A percentile compares a stretch with the other conserved stretches of the same genome.
Conservation (phyloP, 2,329 filamentous ascomycete species). For the Phoma herbarum region DNA sequence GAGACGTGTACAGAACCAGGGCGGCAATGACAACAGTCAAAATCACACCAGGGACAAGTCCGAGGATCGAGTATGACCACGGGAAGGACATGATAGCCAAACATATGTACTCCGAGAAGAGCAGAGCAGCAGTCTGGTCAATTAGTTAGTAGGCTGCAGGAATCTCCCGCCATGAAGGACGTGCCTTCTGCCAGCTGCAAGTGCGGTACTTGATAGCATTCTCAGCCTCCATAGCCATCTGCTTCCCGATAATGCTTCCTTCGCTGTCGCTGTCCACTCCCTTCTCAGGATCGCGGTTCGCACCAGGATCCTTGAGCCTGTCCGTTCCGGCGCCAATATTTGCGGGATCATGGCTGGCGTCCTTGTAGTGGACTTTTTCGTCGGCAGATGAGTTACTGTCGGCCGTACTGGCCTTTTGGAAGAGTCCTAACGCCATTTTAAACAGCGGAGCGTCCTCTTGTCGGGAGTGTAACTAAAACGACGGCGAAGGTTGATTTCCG, state of each 20-base stretch:
- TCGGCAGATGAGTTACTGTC: conserved; percentile 28
- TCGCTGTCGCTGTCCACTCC: conserved; percentile 45
- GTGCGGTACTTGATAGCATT: conserved; percentile 90
- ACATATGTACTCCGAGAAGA: conserved; percentile 97
- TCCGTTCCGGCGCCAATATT: conserved; percentile 33
- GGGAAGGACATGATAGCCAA: conserved; percentile 95
- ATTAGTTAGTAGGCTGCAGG: conserved; percentile 21
- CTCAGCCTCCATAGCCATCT: conserved; percentile 78
- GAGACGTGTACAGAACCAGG: conserved; percentile 83
- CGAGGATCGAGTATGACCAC: conserved; percentile 88
- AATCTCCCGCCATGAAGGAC: not conserved
- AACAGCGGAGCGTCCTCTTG: conserved; percentile 56
- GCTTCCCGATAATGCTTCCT: conserved; percentile 64
- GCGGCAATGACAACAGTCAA: conserved; percentile 80
- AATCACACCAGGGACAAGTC: conserved; percentile 86
- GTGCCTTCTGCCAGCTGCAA: conserved; percentile 89
- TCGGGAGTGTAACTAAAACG: conserved; percentile 53
- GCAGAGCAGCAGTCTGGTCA: conserved; percentile 77
- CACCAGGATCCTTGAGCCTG: conserved; percentile 53
- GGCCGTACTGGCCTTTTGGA: conserved; percentile 33
- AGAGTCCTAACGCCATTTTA: conserved; percentile 62
- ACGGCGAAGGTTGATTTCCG: conserved; percentile 40
- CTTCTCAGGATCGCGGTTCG: conserved; percentile 32
- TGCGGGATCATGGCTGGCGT: conserved; percentile 44
- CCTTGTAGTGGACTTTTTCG: conserved; percentile 24